These are phyloP conservation scores for Yamadazyma endophytica DNA, from an alignment of 805 yeast species.

Conservation along the genomic window DNA sequence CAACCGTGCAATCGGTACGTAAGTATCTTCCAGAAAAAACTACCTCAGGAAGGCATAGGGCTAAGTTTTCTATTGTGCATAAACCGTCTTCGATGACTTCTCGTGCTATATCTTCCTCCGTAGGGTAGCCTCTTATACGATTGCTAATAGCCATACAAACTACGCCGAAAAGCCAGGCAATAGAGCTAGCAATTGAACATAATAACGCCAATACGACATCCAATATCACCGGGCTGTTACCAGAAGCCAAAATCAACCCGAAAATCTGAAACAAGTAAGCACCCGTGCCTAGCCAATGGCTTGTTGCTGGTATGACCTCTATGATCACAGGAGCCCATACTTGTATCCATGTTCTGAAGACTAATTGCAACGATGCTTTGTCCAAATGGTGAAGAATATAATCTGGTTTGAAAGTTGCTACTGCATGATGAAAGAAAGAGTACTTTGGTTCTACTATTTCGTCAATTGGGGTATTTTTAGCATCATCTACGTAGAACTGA, in stretches of 20 bases:
- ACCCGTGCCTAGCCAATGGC: conserved; percentile 26
- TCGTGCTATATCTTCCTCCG: conserved; percentile 13
- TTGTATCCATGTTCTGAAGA: conserved; percentile 22
- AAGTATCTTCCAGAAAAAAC: conserved; percentile 25
- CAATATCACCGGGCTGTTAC: conserved; percentile 21
- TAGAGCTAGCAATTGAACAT: conserved; percentile 12
- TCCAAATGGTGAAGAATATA: conserved; percentile 23
- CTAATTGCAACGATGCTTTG: conserved; percentile 20
- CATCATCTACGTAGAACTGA: too few relatives aligned
- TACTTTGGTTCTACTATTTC: conserved; percentile 8
- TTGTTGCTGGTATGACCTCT: conserved; percentile 18
- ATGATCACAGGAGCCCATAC: conserved; percentile 23
- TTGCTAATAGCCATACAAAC: conserved; percentile 22
- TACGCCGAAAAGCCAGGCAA: conserved; percentile 21
- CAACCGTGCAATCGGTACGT: conserved; percentile 18
- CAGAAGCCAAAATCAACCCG: conserved; percentile 22
- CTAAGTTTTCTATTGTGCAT: conserved; percentile 18
- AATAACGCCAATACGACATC: conserved; percentile 14
- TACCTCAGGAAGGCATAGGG: conserved; percentile 15
- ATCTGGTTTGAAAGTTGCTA: conserved; percentile 15
- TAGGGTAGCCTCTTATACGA: conserved; percentile 20
- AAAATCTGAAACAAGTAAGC: conserved; percentile 24
- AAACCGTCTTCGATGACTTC: conserved; percentile 19
- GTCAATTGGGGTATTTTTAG: too few relatives aligned
- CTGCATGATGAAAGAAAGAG: conserved; percentile 11